A percentile compares a stretch with the other conserved stretches of the same genome.
Evolutionary conservation across 306 rosid genomes (phyloP).

Genomic region (Rubus idaeus): DNA sequence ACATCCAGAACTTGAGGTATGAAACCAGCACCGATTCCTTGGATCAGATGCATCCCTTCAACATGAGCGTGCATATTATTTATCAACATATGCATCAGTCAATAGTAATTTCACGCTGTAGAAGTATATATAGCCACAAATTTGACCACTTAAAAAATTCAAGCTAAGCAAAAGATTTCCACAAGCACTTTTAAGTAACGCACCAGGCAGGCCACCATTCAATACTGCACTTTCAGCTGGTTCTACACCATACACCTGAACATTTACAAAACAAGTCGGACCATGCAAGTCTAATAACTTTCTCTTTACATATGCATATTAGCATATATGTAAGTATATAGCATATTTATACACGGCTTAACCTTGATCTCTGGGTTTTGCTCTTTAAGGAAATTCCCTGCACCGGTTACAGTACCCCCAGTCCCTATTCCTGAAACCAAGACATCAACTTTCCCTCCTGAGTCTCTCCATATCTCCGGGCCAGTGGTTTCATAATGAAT

Average conservation of each 20-base stretch:
- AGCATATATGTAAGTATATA: neutral
- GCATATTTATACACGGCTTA: neutral
- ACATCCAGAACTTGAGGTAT: slow-evolving; percentile 54
- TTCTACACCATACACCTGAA: slow-evolving; percentile 74
- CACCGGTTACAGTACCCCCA: slow-evolving; percentile 72
- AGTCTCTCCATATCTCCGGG: slow-evolving; percentile 88
- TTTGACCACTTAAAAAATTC: too few relatives aligned
- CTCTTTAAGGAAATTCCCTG: slow-evolving; percentile 73
- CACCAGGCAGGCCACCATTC: slow-evolving; percentile 76
- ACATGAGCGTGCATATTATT: neutral
- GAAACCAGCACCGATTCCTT: slow-evolving; percentile 74
- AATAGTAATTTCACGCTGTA: neutral
- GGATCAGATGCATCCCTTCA: slow-evolving; percentile 70
- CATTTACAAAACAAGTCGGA: neutral
- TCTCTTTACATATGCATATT: neutral
- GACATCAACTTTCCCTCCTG: slow-evolving; percentile 61
- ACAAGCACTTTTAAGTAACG: slow-evolving; percentile 9
- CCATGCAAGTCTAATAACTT: slow-evolving; percentile 5
- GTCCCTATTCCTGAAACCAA: slow-evolving; percentile 83
- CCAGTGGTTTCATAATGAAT: slow-evolving; percentile 89
- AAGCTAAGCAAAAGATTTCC: too few relatives aligned
- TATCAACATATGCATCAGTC: neutral
- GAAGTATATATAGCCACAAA: too few relatives aligned
- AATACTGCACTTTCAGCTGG: slow-evolving; percentile 78
- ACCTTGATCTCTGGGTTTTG: slow-evolving; percentile 79